phyloP scores from a whole-genome alignment of 2,329 filamentous ascomycete species.

The Microdochium bolleyi region DNA sequence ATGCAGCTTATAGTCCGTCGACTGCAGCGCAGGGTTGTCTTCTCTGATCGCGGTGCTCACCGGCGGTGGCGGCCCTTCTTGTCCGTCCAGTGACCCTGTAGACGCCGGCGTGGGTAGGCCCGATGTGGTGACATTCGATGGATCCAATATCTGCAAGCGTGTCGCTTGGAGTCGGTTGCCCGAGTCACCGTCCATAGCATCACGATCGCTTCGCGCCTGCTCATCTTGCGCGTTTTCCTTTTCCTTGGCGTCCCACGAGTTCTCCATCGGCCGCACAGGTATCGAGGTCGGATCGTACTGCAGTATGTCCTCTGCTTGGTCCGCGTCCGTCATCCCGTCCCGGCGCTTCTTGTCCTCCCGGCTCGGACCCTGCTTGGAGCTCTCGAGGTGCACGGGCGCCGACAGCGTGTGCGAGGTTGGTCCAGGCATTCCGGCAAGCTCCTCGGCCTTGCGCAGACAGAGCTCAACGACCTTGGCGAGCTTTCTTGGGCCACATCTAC shows the following conservation, averaged over 20 bases:
- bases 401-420: not conserved
- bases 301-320: not conserved
- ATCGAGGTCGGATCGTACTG: not conserved
- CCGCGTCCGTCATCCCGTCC: not conserved
- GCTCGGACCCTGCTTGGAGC: not conserved
- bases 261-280: not conserved
- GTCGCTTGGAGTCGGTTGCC: no score
- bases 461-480: slow-evolving; percentile 17
- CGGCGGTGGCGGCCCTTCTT: no score
- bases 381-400: not conserved
- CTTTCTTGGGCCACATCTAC: slow-evolving; percentile 18
- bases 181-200: no score
- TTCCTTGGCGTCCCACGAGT: not conserved
- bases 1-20: slow-evolving; percentile 4
- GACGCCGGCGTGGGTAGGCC: no score
- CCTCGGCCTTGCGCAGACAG: slow-evolving; percentile 8
- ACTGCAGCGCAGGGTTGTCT: not conserved
- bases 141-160: no score
- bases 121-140: no score
- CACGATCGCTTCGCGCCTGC: no score
- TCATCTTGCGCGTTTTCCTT: not conserved
- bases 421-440: not conserved
- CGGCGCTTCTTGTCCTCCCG: not conserved
- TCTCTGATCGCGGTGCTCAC: not conserved
- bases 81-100: no score